A percentile compares a stretch with the other conserved stretches of the same genome.
Conservation (phyloP, 352 stramenopile species). For the Phytophthora constricta region DNA sequence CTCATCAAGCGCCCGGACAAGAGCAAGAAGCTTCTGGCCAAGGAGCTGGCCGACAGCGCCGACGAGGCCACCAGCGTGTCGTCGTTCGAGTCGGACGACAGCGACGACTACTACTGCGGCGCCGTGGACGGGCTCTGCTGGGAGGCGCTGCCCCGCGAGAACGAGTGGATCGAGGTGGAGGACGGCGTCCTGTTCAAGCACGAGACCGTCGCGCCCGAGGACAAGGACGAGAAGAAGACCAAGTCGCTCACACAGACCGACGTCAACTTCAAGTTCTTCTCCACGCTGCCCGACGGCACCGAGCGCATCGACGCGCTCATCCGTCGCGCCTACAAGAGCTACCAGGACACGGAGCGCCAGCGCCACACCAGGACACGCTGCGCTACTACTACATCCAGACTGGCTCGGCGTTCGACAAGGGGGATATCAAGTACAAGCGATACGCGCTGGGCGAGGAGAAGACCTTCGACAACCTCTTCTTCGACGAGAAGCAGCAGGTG, state of each 20-base stretch:
- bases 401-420: constrained; percentile 14
- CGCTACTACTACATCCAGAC: constrained; percentile 58
- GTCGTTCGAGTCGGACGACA: constrained; percentile 24
- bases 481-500: constrained; percentile 78
- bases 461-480: constrained; percentile 91
- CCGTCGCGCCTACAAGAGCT: constrained; percentile 39
- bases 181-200: constrained; percentile 36
- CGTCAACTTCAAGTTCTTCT: constrained; percentile 38
- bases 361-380: constrained; percentile 42
- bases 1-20: constrained; percentile 31
- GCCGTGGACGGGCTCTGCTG: constrained; percentile 49
- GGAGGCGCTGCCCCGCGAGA: constrained; percentile 43
- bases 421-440: constrained; percentile 53
- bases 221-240: constrained; percentile 31
- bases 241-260: constrained; percentile 29
- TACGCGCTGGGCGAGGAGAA: constrained; percentile 88
- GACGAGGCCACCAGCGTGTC: constrained; percentile 22
- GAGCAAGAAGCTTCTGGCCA: constrained; percentile 12
- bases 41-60: constrained; percentile 18
- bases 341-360: constrained; percentile 40
- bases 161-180: constrained; percentile 54
- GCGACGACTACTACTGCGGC: constrained; percentile 24
- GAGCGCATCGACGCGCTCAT: constrained; percentile 53
- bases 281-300: constrained; percentile 33
- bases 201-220: constrained; percentile 27